A percentile compares a stretch with the other conserved stretches of the same genome.
phyloP scores from a whole-genome alignment of 139 green algal genomes.

The Chlamydomonas incerta region DNA sequence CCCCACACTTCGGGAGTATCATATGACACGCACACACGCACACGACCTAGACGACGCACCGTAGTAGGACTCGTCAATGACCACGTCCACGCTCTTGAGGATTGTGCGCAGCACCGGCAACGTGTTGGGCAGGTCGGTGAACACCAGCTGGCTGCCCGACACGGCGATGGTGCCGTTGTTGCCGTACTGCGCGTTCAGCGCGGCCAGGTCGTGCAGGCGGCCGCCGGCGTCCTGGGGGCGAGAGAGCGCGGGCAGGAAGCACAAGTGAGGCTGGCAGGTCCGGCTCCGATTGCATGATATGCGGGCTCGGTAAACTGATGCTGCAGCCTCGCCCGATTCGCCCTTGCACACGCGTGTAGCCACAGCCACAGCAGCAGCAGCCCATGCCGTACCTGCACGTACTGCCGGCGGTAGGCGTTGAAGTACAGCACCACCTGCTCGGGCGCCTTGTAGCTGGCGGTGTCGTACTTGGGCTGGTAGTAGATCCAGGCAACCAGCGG shows the following conservation, averaged over 20 bases:
- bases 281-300: too few species aligned
- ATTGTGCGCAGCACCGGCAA: constrained; percentile 28
- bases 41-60: constrained; percentile 38
- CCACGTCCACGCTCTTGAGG: constrained; percentile 63
- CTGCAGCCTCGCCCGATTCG: too few species aligned
- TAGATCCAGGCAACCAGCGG: constrained; percentile 42
- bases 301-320: too few species aligned
- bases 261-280: too few species aligned
- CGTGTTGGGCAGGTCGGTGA: constrained; percentile 6
- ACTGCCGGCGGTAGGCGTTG: neutral
- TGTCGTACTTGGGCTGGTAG: constrained; percentile 11
- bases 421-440: constrained; percentile 9
- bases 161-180: neutral
- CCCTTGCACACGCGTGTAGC: too few species aligned
- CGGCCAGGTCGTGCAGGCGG: constrained; percentile 41
- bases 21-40: neutral
- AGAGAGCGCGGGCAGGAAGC: neutral
- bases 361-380: too few species aligned
- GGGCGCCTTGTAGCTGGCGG: neutral
- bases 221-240: constrained; percentile 62
- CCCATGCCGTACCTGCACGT: constrained; percentile 11
- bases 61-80: constrained; percentile 78
- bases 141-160: neutral
- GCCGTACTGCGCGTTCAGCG: constrained; percentile 6
- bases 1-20: neutral